Percentiles rank a stretch among this genome's conserved stretches.
Conservation (phyloP, 176 grass and related monocot species). For the Avena eriantha region DNA sequence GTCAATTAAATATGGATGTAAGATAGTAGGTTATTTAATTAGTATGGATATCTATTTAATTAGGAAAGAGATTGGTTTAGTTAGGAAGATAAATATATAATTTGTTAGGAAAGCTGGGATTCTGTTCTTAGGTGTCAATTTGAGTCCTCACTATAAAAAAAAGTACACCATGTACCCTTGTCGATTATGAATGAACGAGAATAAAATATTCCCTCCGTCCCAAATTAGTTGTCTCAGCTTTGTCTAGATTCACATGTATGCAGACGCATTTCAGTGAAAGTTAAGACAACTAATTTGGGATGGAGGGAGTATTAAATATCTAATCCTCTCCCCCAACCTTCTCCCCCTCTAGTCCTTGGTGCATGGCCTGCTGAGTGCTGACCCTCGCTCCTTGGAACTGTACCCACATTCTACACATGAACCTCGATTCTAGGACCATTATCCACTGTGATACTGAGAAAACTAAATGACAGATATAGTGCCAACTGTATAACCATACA, state of each 20-base stretch:
- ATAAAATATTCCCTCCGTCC: neutral
- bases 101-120: slow-evolving; percentile 19
- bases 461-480: neutral
- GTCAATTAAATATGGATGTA: neutral
- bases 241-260: no score
- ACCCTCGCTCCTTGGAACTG: neutral
- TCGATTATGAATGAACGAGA: neutral
- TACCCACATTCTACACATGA: neutral
- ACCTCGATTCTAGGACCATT: neutral
- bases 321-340: neutral
- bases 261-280: no score
- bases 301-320: neutral
- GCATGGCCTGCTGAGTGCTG: neutral
- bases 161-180: neutral
- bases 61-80: neutral
- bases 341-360: neutral
- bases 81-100: neutral
- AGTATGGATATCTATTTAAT: slow-evolving; percentile 7
- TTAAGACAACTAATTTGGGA: no score
- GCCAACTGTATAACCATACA: slow-evolving; percentile 20
- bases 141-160: neutral
- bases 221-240: no score
- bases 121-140: slow-evolving; percentile 14
- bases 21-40: slow-evolving; percentile 7
- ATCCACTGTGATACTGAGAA: neutral